Evolutionary conservation across 2,329 filamentous ascomycete genomes (phyloP), one percentile per base, ranked within the genome.

Genomic region (Penicillium sp.): DNA sequence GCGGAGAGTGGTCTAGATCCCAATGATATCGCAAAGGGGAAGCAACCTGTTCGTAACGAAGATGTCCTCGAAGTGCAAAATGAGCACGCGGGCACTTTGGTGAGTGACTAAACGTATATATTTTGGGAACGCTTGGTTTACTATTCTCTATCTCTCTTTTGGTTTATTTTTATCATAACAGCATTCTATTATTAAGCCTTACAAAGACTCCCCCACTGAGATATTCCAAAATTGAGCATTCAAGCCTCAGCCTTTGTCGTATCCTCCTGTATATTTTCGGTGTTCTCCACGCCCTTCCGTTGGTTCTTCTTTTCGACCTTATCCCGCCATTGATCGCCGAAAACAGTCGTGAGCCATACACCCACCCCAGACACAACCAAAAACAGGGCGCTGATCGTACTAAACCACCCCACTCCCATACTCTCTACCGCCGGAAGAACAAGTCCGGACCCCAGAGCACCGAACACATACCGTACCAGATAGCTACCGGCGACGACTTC

Each of bases 401-500:
- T 87, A 71, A 92, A 93, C 89, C 89, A 93, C 0, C 90, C 91
- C 0, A 93, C 86, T 4, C 91, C 90, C 54, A 94, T 88, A 31
- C 74, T 77, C 59, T 91, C 79, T n/a, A 92, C 82, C 1, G 87
- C 88, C 0, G 91, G 91, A 56, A 94, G 78, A 54, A 89, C 89
- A 2, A 86, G 84, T 0, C 88, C 90, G 3, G 86, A 89, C 0
- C 85, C 89, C 5, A 84, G 75, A 12, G 89, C 89, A 0, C 86
- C 90, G 64, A 92, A 89, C 6, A 91, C 69, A 72, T 93, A 94
- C 6, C 90, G 81, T 50, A 90, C 80, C 67, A 91, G 86, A 72
- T 93, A 94, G 72, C 93, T 94, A 0, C 89, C 89, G 0, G 89
- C 89, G 43, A 91, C 85, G 4, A 93, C 89, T 68, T 94, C 90